A percentile compares a stretch with the other conserved stretches of the same genome.
These are phyloP conservation scores for Penicillium aurantiogriseum DNA, from an alignment of 2,329 filamentous ascomycete species.

Conservation along the genomic window DNA sequence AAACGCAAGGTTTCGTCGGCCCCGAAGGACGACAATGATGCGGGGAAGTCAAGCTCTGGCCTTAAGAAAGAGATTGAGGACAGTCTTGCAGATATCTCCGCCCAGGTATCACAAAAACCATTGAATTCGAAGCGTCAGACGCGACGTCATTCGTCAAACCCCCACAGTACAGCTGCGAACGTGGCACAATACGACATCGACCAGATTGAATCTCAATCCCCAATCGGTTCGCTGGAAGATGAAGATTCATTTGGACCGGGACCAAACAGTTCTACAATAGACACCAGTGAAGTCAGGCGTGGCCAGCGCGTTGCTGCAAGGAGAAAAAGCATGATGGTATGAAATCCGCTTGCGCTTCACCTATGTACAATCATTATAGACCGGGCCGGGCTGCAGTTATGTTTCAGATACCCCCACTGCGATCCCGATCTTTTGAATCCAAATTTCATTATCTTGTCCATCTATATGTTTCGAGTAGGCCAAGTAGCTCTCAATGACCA, in stretches of 20 bases:
- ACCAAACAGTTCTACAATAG: slow-evolving; percentile 1
- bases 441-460: slow-evolving; percentile 2
- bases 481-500: not conserved
- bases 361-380: slow-evolving; percentile 19
- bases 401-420: slow-evolving; percentile 25
- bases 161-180: slow-evolving; percentile 15
- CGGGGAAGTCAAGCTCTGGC: not conserved
- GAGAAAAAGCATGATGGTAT: slow-evolving; percentile 45
- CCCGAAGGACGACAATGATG: slow-evolving; percentile 13
- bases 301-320: slow-evolving; percentile 35
- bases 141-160: slow-evolving; percentile 37
- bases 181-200: slow-evolving; percentile 5
- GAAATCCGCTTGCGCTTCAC: slow-evolving; percentile 4
- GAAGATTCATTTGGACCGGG: slow-evolving; percentile 12
- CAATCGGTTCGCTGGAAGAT: slow-evolving; percentile 10
- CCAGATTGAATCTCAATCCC: slow-evolving; percentile 2
- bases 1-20: slow-evolving; percentile 32
- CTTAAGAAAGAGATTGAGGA: slow-evolving; percentile 6
- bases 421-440: not conserved
- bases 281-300: slow-evolving; percentile 13
- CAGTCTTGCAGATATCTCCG: slow-evolving; percentile 7
- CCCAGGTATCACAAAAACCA: slow-evolving; percentile 8
- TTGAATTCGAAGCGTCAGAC: slow-evolving; percentile 20
- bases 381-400: slow-evolving; percentile 13
- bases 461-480: not conserved